Evolutionary conservation across 2,329 filamentous ascomycete species (phyloP), one percentile per base, ranked within the genome.

Genomic region (Xylariaceae sp.): DNA sequence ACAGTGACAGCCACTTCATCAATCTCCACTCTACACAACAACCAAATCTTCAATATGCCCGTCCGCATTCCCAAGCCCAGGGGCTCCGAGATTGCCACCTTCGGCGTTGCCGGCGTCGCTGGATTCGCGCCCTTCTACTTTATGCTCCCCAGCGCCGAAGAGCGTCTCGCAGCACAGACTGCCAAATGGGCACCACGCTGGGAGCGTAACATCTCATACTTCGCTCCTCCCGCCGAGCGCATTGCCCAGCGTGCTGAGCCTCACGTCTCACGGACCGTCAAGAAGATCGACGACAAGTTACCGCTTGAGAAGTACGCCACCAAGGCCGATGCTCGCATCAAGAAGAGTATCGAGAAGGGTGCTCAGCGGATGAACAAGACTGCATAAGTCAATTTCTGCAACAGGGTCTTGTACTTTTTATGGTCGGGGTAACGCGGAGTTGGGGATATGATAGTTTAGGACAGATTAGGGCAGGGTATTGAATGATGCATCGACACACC

Each of bases 181-280:
- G 71, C 73, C 53, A 76, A 77, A 61, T 83, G 81, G 81, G 81
- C 80, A 4, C 79, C 80, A 16, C 75, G 78, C 50, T 84, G 81
- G 81, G 80, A 83, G 68, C 72, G 74, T 48, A 82, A 81, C 67
- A 75, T 83, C 63, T 75, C 70, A 56, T 78, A 76, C 70, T 77
- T 83, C 64, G 69, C 71, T 9, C 68, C 71, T n/a, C 75, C 75
- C 14, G 73, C 74, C 28, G 73, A 77, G 66, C 69, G 70, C 17
- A 69, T 74, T 46, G 72, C 79, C 39, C 75, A 77, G 58, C 73
- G 75, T 47, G 71, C 80, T 48, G 71, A 79, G 63, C 78, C 76
- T 1, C 75, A 73, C 17, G 63, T 79, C 47, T 66, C 74, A 48
- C 70, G 68, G 53, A 72, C 74, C 44, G 71, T 80, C 31, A 70